Base-by-base conservation (phyloP, 192 early-diverging fungal species). In the Linnemannia exigua region DNA sequence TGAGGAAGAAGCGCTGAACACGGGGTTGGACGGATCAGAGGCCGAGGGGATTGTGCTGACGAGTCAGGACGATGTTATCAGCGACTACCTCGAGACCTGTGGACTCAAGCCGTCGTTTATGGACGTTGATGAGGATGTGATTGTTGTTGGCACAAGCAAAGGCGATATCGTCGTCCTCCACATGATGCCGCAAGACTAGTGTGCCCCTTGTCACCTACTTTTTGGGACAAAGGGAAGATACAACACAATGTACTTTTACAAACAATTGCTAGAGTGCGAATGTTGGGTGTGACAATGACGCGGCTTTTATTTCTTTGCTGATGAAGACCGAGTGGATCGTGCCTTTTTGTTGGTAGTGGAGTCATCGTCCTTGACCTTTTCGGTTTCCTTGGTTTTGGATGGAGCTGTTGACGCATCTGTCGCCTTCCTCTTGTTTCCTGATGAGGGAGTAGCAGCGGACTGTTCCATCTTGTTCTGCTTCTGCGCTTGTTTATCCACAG, bases 31-130 rank as follows among this genome's bases (percentile, higher is more conserved):
- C 9, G n/a, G 54, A 46, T 19, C 72, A 11, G 82, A 76, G 22
- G 73, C 73, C 38, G 17, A 20, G 5, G 84, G 79, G 22, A 74
- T 80, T 46, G 75, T 80, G 4, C 35, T 86, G 47, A 79, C 84
- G 14, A 86, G 84, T 68, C 78, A 51, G 48, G 63, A 69, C 2
- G 69, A 79, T 7, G 74, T 47, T 22, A 72, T 86, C 2, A 33
- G 70, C 8, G 35, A 79, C 17, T 86, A 86, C 48, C 66, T 86
- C 1, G 70, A 80, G 17, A 69, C 58, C 1, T 86, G 84, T 72
- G 84, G 84, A 50, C 75, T 86, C 19, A 86, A 80, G 25, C 84
- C 84, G 0, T 86, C 84, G 17, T 86, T 86, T 44, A 86, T 86
- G 84, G 84, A 86, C 20, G 84, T 86, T 17, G 84, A 86, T 16